These are phyloP conservation scores for Quercus aquifolioides DNA, from an alignment of 306 rosid species.

Conservation along the genomic window DNA sequence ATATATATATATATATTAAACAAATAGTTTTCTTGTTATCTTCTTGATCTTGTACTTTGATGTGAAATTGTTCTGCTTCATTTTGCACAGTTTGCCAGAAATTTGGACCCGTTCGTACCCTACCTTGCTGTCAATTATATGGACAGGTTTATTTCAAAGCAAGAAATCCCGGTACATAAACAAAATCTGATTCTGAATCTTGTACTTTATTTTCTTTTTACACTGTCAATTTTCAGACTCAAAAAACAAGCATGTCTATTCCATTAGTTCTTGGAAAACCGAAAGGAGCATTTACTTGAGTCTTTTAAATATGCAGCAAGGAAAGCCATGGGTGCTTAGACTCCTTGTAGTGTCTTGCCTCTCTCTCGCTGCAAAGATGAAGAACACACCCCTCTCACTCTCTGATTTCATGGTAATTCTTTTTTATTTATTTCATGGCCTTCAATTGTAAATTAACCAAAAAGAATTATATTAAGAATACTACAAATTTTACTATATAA, in stretches of 20 bases:
- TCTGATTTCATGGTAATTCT: slow-evolving; percentile 41
- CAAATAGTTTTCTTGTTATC: not conserved
- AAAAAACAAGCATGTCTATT: not conserved
- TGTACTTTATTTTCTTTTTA: not conserved
- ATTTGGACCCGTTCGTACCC: slow-evolving; percentile 47
- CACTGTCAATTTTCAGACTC: not conserved
- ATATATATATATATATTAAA: not conserved
- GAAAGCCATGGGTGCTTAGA: slow-evolving; percentile 53
- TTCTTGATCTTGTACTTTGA: not conserved
- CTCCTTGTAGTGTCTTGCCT: slow-evolving; percentile 50
- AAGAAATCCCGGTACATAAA: slow-evolving; percentile 52
- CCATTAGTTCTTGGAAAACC: not conserved
- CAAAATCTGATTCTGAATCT: not conserved
- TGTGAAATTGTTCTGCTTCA: not conserved
- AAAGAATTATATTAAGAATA: too few relatives aligned
- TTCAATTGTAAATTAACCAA: not conserved
- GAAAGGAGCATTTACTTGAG: slow-evolving; percentile 1
- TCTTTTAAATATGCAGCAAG: slow-evolving; percentile 35
- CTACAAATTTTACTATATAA: too few relatives aligned
- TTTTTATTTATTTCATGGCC: not conserved
- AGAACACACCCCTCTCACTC: slow-evolving; percentile 37
- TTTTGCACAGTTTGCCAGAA: slow-evolving; percentile 47
- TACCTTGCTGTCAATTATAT: slow-evolving; percentile 72
- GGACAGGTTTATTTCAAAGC: slow-evolving; percentile 58
- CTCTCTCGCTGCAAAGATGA: slow-evolving; percentile 76